These are phyloP conservation scores for Apophysomyces trapeziformis DNA, from an alignment of 371 early-diverging fungal species.

Conservation along the genomic window DNA sequence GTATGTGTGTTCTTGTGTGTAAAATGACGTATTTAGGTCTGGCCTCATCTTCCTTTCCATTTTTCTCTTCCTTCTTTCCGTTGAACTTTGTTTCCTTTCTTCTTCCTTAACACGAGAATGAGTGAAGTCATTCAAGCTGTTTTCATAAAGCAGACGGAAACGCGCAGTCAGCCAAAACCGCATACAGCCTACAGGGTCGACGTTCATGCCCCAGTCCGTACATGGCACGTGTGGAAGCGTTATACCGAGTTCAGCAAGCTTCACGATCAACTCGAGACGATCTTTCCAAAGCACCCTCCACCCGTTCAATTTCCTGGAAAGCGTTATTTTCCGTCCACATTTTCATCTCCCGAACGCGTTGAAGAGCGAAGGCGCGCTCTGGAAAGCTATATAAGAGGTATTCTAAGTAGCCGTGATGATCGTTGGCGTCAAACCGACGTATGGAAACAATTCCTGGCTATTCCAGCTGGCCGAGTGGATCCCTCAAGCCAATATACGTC, in stretches of 20 bases:
- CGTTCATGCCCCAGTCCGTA: slow-evolving; percentile 77
- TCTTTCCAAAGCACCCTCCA: slow-evolving; percentile 62
- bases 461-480: slow-evolving; percentile 54
- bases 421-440: slow-evolving; percentile 76
- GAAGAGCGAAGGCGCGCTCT: slow-evolving; percentile 81
- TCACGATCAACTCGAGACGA: slow-evolving; percentile 47
- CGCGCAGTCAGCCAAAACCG: slow-evolving; percentile 61
- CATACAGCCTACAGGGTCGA: slow-evolving; percentile 74
- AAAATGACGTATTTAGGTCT: neutral
- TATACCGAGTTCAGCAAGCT: slow-evolving; percentile 83
- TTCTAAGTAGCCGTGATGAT: slow-evolving; percentile 72
- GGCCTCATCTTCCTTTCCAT: neutral
- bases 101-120: slow-evolving; percentile 41
- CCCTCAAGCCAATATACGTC: slow-evolving; percentile 53
- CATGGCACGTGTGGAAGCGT: slow-evolving; percentile 86
- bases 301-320: slow-evolving; percentile 70
- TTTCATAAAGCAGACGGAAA: slow-evolving; percentile 66
- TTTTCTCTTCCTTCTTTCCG: slow-evolving; percentile 1
- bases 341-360: slow-evolving; percentile 62
- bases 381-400: slow-evolving; percentile 76
- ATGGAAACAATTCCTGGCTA: slow-evolving; percentile 77
- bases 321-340: slow-evolving; percentile 63
- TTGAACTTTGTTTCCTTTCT: slow-evolving; percentile 12
- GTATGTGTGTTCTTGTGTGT: neutral
- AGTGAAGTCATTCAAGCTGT: slow-evolving; percentile 64